phyloP scores from a whole-genome alignment of 2,329 filamentous ascomycete species.

The Pseudocercospora fuligena region DNA sequence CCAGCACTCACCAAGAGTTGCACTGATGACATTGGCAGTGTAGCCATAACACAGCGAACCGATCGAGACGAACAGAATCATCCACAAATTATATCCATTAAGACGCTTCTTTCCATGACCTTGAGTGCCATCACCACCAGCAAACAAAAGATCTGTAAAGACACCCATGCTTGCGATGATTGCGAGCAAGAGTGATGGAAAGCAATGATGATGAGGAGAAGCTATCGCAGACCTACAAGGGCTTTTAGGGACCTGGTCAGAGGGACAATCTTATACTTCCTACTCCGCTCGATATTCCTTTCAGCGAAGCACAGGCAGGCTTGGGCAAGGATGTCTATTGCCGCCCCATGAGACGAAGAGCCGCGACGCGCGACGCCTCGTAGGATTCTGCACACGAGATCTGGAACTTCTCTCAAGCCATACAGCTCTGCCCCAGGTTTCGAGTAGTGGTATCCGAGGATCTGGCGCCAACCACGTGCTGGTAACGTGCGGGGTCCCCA shows the following conservation, averaged over 20 bases:
- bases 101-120: slow-evolving; percentile 11
- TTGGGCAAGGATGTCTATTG: neutral
- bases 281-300: neutral
- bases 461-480: neutral
- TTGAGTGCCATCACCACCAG: slow-evolving; percentile 2
- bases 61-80: slow-evolving; percentile 28
- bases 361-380: neutral
- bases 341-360: neutral
- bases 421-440: slow-evolving; percentile 3
- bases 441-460: neutral
- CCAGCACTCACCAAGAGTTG: slow-evolving; percentile 23
- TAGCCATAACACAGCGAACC: slow-evolving; percentile 27
- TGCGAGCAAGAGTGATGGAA: neutral
- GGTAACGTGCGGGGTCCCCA: slow-evolving; percentile 3
- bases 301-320: neutral
- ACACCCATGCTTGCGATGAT: neutral
- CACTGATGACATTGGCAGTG: slow-evolving; percentile 28
- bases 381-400: neutral
- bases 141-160: slow-evolving; percentile 3
- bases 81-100: slow-evolving; percentile 26
- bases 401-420: neutral
- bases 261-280: neutral
- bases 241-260: neutral
- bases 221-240: neutral
- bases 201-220: neutral